These are phyloP conservation scores for Plasmodium vinckei DNA, from an alignment of 169 alveolate species.

Conservation along the genomic window DNA sequence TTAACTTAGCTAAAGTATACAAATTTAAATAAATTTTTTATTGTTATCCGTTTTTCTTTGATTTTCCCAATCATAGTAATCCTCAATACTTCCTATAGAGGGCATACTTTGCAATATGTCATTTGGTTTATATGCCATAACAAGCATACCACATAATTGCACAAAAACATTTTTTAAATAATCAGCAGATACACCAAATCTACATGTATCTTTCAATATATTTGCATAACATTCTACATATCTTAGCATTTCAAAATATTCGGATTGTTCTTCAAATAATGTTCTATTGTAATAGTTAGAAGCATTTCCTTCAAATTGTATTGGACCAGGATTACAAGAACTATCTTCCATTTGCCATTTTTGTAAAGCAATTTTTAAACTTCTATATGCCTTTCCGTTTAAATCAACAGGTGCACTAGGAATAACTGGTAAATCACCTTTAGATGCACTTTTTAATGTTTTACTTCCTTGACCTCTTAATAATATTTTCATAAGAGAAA, in stretches of 20 bases:
- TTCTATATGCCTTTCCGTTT: constrained; percentile 88
- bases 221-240: constrained; percentile 91
- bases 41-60: constrained; percentile 19
- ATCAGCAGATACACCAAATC: constrained; percentile 91
- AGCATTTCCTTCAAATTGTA: constrained; percentile 93
- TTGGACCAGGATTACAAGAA: constrained; percentile 98
- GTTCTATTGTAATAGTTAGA: constrained; percentile 88
- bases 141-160: constrained; percentile 86
- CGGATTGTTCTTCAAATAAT: constrained; percentile 91
- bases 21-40: too few species aligned
- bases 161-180: constrained; percentile 88
- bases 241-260: constrained; percentile 91
- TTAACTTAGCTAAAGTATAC: too few species aligned
- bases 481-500: constrained; percentile 88
- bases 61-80: constrained; percentile 74
- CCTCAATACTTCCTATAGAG: constrained; percentile 71
- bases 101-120: constrained; percentile 79
- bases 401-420: constrained; percentile 94
- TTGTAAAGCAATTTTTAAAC: constrained; percentile 87
- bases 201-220: constrained; percentile 88
- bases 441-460: constrained; percentile 71
- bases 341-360: constrained; percentile 95
- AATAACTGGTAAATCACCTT: constrained; percentile 91
- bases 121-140: constrained; percentile 80
- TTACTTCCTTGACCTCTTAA: constrained; percentile 80